phyloP scores from a whole-genome alignment of 345 rosid species.

The Ricinus communis region DNA sequence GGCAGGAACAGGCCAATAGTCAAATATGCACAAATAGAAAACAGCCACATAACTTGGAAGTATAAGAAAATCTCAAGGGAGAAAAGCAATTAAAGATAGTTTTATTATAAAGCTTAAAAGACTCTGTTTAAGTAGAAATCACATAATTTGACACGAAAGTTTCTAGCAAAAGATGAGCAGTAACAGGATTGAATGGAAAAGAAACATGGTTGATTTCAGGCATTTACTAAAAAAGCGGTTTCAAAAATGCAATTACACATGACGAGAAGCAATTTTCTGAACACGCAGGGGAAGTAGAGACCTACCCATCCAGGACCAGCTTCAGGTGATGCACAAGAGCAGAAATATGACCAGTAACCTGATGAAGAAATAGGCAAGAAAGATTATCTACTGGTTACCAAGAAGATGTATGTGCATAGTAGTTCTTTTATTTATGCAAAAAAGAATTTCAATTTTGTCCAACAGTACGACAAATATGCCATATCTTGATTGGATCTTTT shows the following conservation, averaged over 20 bases:
- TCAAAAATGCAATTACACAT: not conserved
- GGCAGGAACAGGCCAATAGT: not conserved
- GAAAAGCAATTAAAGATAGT: not conserved
- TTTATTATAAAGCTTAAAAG: not conserved
- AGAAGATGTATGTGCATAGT: not conserved
- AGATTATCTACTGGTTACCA: not conserved
- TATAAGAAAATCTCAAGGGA: not conserved
- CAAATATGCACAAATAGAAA: not conserved
- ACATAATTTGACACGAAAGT: no score
- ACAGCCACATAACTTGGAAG: not conserved
- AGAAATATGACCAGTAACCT: constrained; percentile 97
- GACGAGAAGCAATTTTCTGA: not conserved
- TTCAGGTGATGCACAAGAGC: constrained; percentile 96
- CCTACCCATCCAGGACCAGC: constrained; percentile 98
- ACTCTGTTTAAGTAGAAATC: no score
- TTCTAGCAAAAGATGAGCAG: no score
- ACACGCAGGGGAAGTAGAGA: constrained; percentile 19
- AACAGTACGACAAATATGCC: no score
- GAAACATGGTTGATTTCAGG: no score
- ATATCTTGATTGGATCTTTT: no score
- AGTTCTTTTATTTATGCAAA: not conserved
- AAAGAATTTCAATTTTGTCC: not conserved
- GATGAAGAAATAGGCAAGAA: constrained; percentile 26
- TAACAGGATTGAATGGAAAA: no score
- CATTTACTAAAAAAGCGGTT: no score